Percentiles rank a stretch among this genome's conserved stretches.
Evolutionary conservation across 306 rosid species (phyloP).

Genomic region (peach (Prunus persica)): DNA sequence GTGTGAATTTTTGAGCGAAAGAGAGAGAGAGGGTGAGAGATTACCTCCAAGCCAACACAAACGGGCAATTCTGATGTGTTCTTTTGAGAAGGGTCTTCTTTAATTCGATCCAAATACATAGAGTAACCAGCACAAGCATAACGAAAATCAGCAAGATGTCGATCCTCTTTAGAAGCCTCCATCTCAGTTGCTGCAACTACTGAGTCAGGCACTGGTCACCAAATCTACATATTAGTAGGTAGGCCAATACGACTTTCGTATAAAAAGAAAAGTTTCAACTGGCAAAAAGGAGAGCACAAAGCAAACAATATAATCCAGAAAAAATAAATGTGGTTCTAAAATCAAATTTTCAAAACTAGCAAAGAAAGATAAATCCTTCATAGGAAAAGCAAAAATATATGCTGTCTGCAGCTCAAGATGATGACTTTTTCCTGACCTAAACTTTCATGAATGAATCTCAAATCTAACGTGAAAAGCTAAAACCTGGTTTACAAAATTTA

Average conservation of each 20-base stretch:
- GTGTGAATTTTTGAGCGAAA: neutral
- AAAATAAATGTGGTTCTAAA: neutral
- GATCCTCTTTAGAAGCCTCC: conserved; percentile 5
- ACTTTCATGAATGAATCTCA: neutral
- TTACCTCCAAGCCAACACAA: conserved; percentile 10
- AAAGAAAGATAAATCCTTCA: neutral
- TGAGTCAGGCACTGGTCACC: conserved; percentile 3
- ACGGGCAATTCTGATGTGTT: neutral
- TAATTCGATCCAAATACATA: neutral
- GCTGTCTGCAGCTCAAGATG: neutral
- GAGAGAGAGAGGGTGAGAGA: neutral
- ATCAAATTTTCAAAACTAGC: neutral
- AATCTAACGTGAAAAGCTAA: neutral
- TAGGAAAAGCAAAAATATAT: neutral
- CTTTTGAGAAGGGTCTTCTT: neutral
- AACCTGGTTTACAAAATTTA: neutral
- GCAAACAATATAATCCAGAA: neutral
- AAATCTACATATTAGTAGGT: neutral
- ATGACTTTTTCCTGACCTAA: neutral
- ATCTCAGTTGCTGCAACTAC: neutral
- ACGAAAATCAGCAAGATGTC: neutral
- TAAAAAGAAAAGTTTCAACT: neutral
- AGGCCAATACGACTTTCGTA: neutral
- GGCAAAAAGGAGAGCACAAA: neutral
- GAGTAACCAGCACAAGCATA: conserved; percentile 18